A percentile compares a stretch with the other conserved stretches of the same genome.
Conservation (phyloP, 2,329 filamentous ascomycete species). For the Bipolaris zeicola region DNA sequence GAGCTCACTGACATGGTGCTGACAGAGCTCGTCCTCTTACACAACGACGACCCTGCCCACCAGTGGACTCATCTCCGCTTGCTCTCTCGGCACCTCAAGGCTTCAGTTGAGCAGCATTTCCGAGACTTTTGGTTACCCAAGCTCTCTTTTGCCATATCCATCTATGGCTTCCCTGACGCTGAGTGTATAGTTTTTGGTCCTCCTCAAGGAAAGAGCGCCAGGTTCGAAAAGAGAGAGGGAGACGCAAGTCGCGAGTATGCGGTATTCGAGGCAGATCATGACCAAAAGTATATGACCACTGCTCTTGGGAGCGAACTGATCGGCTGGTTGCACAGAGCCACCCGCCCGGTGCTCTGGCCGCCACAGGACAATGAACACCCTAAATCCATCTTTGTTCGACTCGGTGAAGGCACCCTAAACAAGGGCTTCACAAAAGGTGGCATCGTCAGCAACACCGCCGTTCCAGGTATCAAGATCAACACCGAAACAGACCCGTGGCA, state of each 20-base stretch:
- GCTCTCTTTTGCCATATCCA: not conserved
- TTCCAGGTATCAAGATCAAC: not conserved
- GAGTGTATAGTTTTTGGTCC: not conserved
- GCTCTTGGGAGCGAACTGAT: not conserved
- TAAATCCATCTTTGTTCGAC: not conserved
- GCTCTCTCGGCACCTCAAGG: constrained; percentile 5
- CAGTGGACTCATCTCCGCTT: constrained; percentile 14
- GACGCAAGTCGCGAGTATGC: not conserved
- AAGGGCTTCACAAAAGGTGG: constrained; percentile 5
- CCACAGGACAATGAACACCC: not conserved
- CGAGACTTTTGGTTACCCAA: constrained; percentile 8
- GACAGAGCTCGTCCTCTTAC: constrained; percentile 2
- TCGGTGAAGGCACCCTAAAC: not conserved
- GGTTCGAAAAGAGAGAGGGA: not conserved
- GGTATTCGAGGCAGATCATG: not conserved
- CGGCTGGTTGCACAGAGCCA: not conserved
- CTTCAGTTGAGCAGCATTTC: constrained; percentile 8
- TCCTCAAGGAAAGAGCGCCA: not conserved
- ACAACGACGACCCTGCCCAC: constrained; percentile 9
- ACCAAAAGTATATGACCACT: not conserved
- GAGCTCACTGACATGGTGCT: constrained; percentile 12
- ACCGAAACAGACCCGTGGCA: not conserved
- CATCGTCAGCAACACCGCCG: constrained; percentile 4
- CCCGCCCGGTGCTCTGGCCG: not conserved
- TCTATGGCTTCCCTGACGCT: not conserved